A percentile compares a stretch with the other conserved stretches of the same genome.
These are phyloP conservation scores for Prunus mongolica DNA, from an alignment of 306 rosid genomes.

Conservation along the genomic window DNA sequence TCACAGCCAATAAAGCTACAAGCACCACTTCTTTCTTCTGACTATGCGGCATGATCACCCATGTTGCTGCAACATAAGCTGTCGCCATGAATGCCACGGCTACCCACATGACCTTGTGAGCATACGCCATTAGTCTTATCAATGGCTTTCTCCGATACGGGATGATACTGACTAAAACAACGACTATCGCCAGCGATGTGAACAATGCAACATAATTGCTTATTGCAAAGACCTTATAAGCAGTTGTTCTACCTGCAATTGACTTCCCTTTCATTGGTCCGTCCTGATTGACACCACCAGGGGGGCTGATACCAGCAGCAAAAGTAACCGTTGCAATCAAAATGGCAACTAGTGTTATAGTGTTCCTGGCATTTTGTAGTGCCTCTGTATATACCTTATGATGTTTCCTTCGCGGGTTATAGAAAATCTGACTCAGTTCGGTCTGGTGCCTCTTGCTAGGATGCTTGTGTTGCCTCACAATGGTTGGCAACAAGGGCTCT, in stretches of 20 bases:
- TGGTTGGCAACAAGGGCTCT: slow-evolving; percentile 21
- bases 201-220: slow-evolving; percentile 68
- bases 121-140: slow-evolving; percentile 34
- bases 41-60: slow-evolving; percentile 56
- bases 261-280: slow-evolving; percentile 49
- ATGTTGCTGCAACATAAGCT: slow-evolving; percentile 57
- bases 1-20: slow-evolving; percentile 33
- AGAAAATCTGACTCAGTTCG: slow-evolving; percentile 1
- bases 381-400: slow-evolving; percentile 55
- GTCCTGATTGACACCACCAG: slow-evolving; percentile 58
- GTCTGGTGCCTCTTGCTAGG: neutral
- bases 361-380: slow-evolving; percentile 67
- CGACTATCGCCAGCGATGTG: slow-evolving; percentile 56
- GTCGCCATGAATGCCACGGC: slow-evolving; percentile 66
- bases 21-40: slow-evolving; percentile 30
- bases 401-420: slow-evolving; percentile 15
- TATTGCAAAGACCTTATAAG: slow-evolving; percentile 65
- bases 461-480: slow-evolving; percentile 20
- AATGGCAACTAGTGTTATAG: slow-evolving; percentile 56
- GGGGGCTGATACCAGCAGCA: slow-evolving; percentile 75
- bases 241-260: slow-evolving; percentile 35
- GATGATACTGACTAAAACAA: slow-evolving; percentile 68
- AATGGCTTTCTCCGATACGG: slow-evolving; percentile 56
- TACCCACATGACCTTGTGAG: slow-evolving; percentile 78
- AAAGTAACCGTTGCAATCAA: slow-evolving; percentile 80